phyloP scores from a whole-genome alignment of 179 eudicot species.

The Pouteria campechiana region DNA sequence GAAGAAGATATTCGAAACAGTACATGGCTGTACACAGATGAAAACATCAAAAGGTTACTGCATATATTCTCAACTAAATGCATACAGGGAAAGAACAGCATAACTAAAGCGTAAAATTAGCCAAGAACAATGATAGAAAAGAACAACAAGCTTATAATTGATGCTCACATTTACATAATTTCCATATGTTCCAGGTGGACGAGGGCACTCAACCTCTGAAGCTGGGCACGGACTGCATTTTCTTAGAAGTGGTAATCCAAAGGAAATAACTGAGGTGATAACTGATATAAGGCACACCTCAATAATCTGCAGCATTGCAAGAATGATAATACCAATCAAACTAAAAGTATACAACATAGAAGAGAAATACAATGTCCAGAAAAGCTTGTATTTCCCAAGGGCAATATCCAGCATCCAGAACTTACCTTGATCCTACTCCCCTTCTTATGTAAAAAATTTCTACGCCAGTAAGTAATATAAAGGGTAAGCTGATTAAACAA shows the following conservation, averaged over 20 bases:
- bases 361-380: not conserved
- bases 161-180: conserved; percentile 89
- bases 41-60: too few relatives aligned
- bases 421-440: conserved; percentile 83
- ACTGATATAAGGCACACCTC: conserved; percentile 82
- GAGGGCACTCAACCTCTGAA: conserved; percentile 80
- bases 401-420: not conserved
- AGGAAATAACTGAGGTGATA: conserved; percentile 79
- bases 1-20: too few relatives aligned
- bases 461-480: conserved; percentile 81
- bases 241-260: conserved; percentile 89
- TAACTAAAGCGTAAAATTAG: not conserved
- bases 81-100: too few relatives aligned
- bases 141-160: conserved; percentile 1
- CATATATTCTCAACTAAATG: too few relatives aligned
- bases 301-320: conserved; percentile 42
- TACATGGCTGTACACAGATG: too few relatives aligned
- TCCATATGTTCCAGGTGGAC: conserved; percentile 97
- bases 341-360: conserved; percentile 1
- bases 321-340: conserved; percentile 5
- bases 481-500: conserved; percentile 86
- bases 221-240: conserved; percentile 90
- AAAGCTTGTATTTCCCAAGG: conserved; percentile 5
- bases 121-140: not conserved
- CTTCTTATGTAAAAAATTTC: conserved; percentile 84